Evolutionary conservation across 1,284 basidiomycete genomes (phyloP), one percentile per base, ranked within the genome.

Genomic region (Blastosporella zonata): DNA sequence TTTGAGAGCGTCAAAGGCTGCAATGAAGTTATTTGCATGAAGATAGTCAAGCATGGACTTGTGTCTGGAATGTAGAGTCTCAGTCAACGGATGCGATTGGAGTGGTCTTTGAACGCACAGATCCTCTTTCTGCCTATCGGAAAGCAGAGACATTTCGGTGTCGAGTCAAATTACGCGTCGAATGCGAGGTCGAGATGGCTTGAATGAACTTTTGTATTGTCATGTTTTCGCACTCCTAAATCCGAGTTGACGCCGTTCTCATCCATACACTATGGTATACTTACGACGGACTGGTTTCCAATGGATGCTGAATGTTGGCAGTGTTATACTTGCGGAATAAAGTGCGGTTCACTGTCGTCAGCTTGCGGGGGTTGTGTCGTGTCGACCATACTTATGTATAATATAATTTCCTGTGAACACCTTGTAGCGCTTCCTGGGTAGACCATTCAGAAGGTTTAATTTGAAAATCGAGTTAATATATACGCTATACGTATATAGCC

Each of bases 31-130:
- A 50, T 79, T 76, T 40, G 81, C 70, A 58, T 84, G 78, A 44
- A 93, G 77, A 65, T 93, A 93, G 61, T 91, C 89, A 54, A 93
- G 79, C 68, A 93, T 87, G 37, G 90, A 85, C 63, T 87, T 87
- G 70, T 93, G 86, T 29, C 90, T 92, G 67, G 42, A 46, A 49
- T 43, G 23, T n/a, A 23, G 23, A 22, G 47, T 36, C 39, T 40
- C 22, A 47, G 42, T 41, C 17, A 34, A 43, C 33, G 48, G 10
- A 40, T 39, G 34, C 23, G 43, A 45, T 47, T 52, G 5, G n/a
- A 31, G 23, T 36, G 37, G n/a, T 22, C 35, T 36, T 42, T 27
- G 18, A 41, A 71, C 87, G 66, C 65, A 90, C 86, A 93, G 74
- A 68, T 93, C 90, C 66, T 92, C 88, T 71, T 79, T 84, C 68